These are phyloP conservation scores for Leishmania lainsoni DNA, from an alignment of 208 protist species.

Conservation along the genomic window DNA sequence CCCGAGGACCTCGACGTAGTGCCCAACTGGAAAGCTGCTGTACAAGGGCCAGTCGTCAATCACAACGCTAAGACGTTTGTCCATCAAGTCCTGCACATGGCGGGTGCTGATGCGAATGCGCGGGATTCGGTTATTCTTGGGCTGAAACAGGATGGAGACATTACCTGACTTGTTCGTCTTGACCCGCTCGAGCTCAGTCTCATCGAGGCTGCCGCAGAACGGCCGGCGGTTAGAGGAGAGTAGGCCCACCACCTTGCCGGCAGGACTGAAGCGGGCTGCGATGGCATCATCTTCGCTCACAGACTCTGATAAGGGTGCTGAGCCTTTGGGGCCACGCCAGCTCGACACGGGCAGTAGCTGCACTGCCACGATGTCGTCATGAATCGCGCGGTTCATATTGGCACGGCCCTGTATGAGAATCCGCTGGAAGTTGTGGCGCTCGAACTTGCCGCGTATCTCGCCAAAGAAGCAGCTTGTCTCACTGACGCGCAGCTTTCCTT, in stretches of 20 bases:
- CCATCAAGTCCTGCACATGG: conserved; percentile 76
- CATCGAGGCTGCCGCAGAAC: conserved; percentile 90
- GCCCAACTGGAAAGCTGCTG: conserved; percentile 92
- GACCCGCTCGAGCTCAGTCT: conserved; percentile 65
- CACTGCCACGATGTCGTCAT: conserved; percentile 83
- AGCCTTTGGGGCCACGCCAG: conserved; percentile 40
- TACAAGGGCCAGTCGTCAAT: conserved; percentile 94
- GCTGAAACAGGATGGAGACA: conserved; percentile 86
- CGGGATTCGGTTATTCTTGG: conserved; percentile 88
- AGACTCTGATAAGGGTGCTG: conserved; percentile 29
- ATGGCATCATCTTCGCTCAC: conserved; percentile 66
- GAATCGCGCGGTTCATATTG: conserved; percentile 90
- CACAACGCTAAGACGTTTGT: conserved; percentile 94
- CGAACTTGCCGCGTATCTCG: conserved; percentile 87
- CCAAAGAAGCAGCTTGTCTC: conserved; percentile 88
- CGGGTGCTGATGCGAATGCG: conserved; percentile 86
- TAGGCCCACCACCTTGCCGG: conserved; percentile 81
- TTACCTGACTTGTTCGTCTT: conserved; percentile 43
- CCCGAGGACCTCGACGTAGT: conserved; percentile 94
- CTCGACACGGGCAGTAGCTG: conserved; percentile 58
- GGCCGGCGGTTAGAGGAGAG: conserved; percentile 59
- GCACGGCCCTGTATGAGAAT: conserved; percentile 74
- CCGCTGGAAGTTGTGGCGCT: conserved; percentile 71
- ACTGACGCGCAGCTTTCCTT: conserved; percentile 80
- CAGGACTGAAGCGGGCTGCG: conserved; percentile 53